phyloP scores from a whole-genome alignment of 495 filamentous ascomycete species.

The Podospora tetraspora region DNA sequence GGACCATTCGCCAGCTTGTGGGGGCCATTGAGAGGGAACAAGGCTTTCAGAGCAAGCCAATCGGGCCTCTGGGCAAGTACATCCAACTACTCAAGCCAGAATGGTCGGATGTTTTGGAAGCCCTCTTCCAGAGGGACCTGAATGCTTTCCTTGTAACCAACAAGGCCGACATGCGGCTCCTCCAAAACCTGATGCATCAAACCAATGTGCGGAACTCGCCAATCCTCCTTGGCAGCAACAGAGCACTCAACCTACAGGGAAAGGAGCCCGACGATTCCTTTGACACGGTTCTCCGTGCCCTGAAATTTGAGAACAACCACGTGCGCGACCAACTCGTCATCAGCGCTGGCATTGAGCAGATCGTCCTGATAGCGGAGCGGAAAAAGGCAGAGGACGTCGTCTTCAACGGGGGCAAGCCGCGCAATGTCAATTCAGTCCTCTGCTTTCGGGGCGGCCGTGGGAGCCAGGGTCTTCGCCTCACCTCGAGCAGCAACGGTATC shows the following conservation, averaged over 20 bases:
- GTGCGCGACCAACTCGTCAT: slow-evolving; percentile 82
- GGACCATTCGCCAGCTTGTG: slow-evolving; percentile 58
- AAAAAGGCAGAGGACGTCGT: slow-evolving; percentile 63
- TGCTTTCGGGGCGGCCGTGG: slow-evolving; percentile 52
- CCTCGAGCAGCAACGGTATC: slow-evolving; percentile 45
- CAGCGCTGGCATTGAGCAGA: slow-evolving; percentile 75
- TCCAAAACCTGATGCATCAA: slow-evolving; percentile 58
- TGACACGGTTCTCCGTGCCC: slow-evolving; percentile 69
- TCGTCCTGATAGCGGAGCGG: slow-evolving; percentile 65
- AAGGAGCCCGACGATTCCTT: slow-evolving; percentile 68
- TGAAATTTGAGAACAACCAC: slow-evolving; percentile 75
- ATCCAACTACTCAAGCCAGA: slow-evolving; percentile 68
- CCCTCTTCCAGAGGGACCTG: slow-evolving; percentile 57
- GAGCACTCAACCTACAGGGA: slow-evolving; percentile 53
- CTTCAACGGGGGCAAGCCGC: slow-evolving; percentile 54
- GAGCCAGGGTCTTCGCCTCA: slow-evolving; percentile 60
- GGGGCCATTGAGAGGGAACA: slow-evolving; percentile 59
- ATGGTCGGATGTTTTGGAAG: slow-evolving; percentile 83
- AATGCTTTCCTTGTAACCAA: slow-evolving; percentile 75
- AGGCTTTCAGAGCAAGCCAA: slow-evolving; percentile 62
- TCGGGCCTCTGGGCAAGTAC: slow-evolving; percentile 78
- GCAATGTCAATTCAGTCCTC: slow-evolving; percentile 69
- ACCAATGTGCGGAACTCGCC: slow-evolving; percentile 48
- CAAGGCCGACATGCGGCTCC: slow-evolving; percentile 59
- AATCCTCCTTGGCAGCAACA: slow-evolving; percentile 60